Conservation (phyloP, 495 filamentous ascomycete species). For the Parmelia sp. region DNA sequence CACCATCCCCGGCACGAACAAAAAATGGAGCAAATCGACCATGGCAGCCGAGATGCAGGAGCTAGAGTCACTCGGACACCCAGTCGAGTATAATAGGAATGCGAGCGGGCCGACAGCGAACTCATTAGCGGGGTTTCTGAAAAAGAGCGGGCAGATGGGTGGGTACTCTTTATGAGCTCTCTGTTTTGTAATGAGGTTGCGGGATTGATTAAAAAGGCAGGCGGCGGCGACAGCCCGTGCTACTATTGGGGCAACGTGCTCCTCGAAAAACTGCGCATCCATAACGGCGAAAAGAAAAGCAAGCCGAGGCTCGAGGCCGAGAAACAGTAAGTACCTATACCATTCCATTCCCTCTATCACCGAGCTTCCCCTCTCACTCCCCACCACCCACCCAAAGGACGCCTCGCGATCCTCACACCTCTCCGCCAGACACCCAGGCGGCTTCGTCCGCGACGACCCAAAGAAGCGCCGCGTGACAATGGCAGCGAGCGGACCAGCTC, state of each 20-base stretch:
- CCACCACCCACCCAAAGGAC: no score
- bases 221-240: slow-evolving; percentile 17
- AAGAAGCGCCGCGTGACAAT: not conserved
- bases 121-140: slow-evolving; percentile 14
- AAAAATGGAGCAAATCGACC: slow-evolving; percentile 23
- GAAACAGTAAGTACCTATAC: slow-evolving; percentile 15
- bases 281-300: slow-evolving; percentile 24
- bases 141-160: slow-evolving; percentile 24
- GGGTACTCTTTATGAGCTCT: no score
- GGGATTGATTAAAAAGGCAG: not conserved
- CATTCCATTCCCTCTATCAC: not conserved
- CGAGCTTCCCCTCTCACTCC: not conserved
- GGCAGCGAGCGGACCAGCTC: not conserved
- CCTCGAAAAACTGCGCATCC: slow-evolving; percentile 23
- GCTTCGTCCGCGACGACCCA: not conserved
- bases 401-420: not conserved
- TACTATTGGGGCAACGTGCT: slow-evolving; percentile 24
- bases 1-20: slow-evolving; percentile 18
- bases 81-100: slow-evolving; percentile 17
- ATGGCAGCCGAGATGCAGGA: slow-evolving; percentile 23
- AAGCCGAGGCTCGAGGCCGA: slow-evolving; percentile 25
- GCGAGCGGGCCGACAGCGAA: slow-evolving; percentile 12
- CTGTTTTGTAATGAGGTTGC: not conserved
- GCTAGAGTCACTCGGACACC: slow-evolving; percentile 15
- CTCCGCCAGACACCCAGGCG: not conserved